These are phyloP conservation scores for Aspergillus funiculosus DNA, from an alignment of 495 filamentous ascomycete species.

Conservation along the genomic window DNA sequence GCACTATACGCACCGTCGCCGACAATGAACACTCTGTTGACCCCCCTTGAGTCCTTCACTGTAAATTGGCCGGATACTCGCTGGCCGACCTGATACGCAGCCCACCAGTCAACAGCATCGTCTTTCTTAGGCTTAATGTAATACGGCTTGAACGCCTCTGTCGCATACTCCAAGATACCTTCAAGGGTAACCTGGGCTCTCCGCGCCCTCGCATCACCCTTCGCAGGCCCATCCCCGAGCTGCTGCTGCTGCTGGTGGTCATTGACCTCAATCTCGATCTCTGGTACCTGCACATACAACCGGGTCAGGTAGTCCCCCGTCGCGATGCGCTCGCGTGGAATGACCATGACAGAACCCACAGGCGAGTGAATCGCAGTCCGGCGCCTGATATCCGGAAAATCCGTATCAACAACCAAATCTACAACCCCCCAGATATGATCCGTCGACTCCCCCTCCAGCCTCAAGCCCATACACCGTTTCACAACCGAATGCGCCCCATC, in stretches of 20 bases:
- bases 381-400: slow-evolving; percentile 66
- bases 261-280: slow-evolving; percentile 23
- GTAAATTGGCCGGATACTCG: slow-evolving; percentile 63
- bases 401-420: slow-evolving; percentile 59
- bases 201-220: slow-evolving; percentile 28
- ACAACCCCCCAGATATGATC: slow-evolving; percentile 64
- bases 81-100: slow-evolving; percentile 64
- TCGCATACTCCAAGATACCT: slow-evolving; percentile 38
- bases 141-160: slow-evolving; percentile 42
- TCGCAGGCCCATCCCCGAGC: slow-evolving; percentile 15
- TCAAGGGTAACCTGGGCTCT: slow-evolving; percentile 37
- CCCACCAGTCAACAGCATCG: slow-evolving; percentile 56
- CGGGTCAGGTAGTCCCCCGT: slow-evolving; percentile 57
- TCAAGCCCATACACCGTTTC: slow-evolving; percentile 51
- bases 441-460: slow-evolving; percentile 56
- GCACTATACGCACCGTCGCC: slow-evolving; percentile 47
- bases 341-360: slow-evolving; percentile 61
- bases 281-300: slow-evolving; percentile 55
- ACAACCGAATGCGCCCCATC: slow-evolving; percentile 63
- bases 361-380: slow-evolving; percentile 61
- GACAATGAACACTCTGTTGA: slow-evolving; percentile 59
- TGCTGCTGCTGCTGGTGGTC: too few relatives aligned
- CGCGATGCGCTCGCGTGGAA: slow-evolving; percentile 55
- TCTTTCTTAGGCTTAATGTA: slow-evolving; percentile 37
- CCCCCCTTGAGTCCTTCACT: slow-evolving; percentile 45